Evolutionary conservation across 1,284 basidiomycete species (phyloP), one percentile per base, ranked within the genome.

Genomic region (Microbotryum saponariae): DNA sequence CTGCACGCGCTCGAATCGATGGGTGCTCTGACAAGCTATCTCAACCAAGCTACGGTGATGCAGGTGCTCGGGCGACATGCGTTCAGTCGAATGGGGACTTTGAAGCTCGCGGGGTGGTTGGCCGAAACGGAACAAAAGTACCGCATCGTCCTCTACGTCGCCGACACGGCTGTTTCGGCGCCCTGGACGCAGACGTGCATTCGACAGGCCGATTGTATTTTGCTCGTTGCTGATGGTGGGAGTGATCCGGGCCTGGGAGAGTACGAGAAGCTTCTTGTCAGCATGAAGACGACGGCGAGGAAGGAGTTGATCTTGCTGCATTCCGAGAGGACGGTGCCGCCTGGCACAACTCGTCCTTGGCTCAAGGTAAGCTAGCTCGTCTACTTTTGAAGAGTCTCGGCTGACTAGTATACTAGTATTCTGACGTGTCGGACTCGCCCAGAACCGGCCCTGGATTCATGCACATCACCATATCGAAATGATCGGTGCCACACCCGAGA

Each of bases 181-280:
- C 86, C 89, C 23, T 97, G 93, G 92, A 96, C 92, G n/a, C 86
- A 93, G 76, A 97, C 91, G 1, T 96, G 91, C 73, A 92, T 97
- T 65, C 83, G 90, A 29, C 74, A 92, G 84, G 96, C 96, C 16
- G 94, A 98, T 77, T 92, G 87, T 73, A 88, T 98, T 21, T 86
- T 99, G 80, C 84, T 98, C 23, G 87, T 98, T 44, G 92, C 92
- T n/a, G 73, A 76, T 54, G 79, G 77, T 14, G 89, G 94, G 82
- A 91, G 89, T 3, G 91, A 94, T 25, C 67, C 71, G 3, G 67
- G 63, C 7, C 53, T 76, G 50, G 77, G 76, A n/a, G 76, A 78
- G 67, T 76, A 75, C 73, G 94, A 98, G 75, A 84, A 93, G 56
- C 78, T 98, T 9, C 77, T 98, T 52, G 82, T 92, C 49, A 89